These are phyloP conservation scores for Plasmodium billcollinsi DNA, from an alignment of 169 alveolate genomes.

Conservation along the genomic window DNA sequence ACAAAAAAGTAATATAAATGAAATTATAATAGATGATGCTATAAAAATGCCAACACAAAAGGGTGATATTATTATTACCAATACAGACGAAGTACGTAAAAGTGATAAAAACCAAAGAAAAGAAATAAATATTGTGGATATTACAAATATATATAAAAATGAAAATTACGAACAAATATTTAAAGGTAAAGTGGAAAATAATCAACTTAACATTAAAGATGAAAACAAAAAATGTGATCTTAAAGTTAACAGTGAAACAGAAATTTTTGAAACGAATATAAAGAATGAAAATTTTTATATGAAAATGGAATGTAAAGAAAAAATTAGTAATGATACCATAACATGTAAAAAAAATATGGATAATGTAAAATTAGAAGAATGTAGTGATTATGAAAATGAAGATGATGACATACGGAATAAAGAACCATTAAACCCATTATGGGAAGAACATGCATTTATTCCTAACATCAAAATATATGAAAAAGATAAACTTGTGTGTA, in stretches of 20 bases:
- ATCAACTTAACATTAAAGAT: background rate
- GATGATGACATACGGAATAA: slow-evolving; percentile 40
- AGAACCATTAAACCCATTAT: slow-evolving; percentile 48
- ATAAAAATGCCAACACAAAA: background rate
- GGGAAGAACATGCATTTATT: slow-evolving; percentile 73
- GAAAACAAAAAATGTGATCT: background rate
- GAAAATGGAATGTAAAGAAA: background rate
- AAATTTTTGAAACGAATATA: background rate
- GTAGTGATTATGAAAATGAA: background rate
- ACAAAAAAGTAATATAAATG: slow-evolving; percentile 26
- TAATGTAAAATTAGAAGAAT: background rate
- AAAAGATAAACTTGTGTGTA: slow-evolving; percentile 25
- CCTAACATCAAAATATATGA: slow-evolving; percentile 69
- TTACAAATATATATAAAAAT: background rate
- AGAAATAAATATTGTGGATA: background rate
- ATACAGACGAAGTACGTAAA: background rate
- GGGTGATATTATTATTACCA: background rate
- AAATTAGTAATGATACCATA: background rate
- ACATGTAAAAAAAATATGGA: background rate
- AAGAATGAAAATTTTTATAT: background rate
- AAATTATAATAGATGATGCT: slow-evolving; percentile 41
- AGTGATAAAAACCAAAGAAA: background rate
- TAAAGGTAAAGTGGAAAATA: background rate
- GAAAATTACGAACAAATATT: background rate
- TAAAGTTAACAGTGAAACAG: background rate